A percentile compares a stretch with the other conserved stretches of the same genome.
These are phyloP conservation scores for Euphorbia tirucalli DNA, from an alignment of 345 rosid species.

Conservation along the genomic window DNA sequence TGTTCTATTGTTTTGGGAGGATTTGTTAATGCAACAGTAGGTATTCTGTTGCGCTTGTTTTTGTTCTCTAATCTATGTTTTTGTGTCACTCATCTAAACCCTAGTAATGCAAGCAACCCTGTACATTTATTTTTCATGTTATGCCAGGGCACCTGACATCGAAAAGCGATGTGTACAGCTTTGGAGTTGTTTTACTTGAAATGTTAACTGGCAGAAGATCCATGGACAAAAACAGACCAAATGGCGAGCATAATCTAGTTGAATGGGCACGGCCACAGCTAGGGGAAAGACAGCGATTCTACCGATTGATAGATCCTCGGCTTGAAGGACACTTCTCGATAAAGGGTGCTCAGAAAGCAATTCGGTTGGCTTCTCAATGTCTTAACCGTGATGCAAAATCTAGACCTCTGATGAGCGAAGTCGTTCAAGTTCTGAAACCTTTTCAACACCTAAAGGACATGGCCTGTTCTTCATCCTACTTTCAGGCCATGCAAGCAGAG, in stretches of 20 bases:
- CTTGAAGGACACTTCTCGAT: conserved; percentile 26
- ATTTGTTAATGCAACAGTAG: neutral
- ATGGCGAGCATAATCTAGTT: conserved; percentile 25
- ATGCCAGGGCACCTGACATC: conserved; percentile 25
- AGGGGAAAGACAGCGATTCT: conserved; percentile 17
- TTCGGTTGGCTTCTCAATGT: conserved; percentile 24
- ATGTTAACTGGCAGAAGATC: conserved; percentile 26
- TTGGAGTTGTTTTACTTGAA: conserved; percentile 28
- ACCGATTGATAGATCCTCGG: conserved; percentile 21
- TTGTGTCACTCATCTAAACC: neutral
- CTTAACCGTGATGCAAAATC: conserved; percentile 24
- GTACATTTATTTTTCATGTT: neutral
- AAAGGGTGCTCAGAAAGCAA: conserved; percentile 24
- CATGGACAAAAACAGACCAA: conserved; percentile 23
- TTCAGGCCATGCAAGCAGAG: conserved; percentile 28
- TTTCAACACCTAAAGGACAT: conserved; percentile 22
- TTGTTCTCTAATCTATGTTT: neutral
- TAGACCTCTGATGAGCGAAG: conserved; percentile 26
- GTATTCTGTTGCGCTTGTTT: neutral
- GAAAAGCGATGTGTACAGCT: conserved; percentile 27
- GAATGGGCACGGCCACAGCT: conserved; percentile 29
- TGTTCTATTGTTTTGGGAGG: neutral
- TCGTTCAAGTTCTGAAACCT: conserved; percentile 20
- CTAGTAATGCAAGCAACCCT: no score
- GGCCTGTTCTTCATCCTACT: conserved; percentile 33